Evolutionary conservation across 148 eudicot genomes (phyloP), one percentile per base, ranked within the genome.

Genomic region (Camellia granthamiana): DNA sequence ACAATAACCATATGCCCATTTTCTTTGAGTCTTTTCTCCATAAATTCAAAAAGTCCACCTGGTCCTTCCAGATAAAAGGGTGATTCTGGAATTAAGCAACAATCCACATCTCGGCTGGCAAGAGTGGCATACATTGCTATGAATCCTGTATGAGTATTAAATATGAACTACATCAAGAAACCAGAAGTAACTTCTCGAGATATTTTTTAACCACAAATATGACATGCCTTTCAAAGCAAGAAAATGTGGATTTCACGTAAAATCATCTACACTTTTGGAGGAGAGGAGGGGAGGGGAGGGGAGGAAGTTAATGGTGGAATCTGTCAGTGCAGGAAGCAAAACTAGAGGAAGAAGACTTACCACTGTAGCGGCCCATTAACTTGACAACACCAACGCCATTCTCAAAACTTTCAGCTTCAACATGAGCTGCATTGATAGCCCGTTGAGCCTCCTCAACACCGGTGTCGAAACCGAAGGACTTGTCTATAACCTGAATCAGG

Each of bases 391-490:
- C 90, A 16, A 88, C 66, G 21, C 90, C 90, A 77, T 88, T 73
- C 72, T 85, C 88, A n/a, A 46, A 83, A 71, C 90, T 85, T 54
- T 78, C 85, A 52, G 90, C 85, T 80, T 88, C 90, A 43, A 88
- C 90, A 77, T 88, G 90, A 21, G 88, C 90, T 56, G 90, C 85
- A 81, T 88, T 64, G 49, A 88, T 88, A 19, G 90, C 90, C 78
- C 90, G 79, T 66, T 88, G 90, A 58, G 90, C 90, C 83, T 83
- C 88, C 86, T 88, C 90, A 38, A 88, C 88, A 16, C 88, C 90
- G 62, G 88, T 85, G 79, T 87, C 90, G 76, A 87, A 87, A 81
- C 90, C 90, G 64, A 87, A 85, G 44, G 90, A 88, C 74, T 65
- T 88, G 81, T 88, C 90, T 72, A 88, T 85, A 66, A 88, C 85